These are phyloP conservation scores for Pseudogymnoascus sp. DNA, from an alignment of 2,329 filamentous ascomycete species.

Conservation along the genomic window DNA sequence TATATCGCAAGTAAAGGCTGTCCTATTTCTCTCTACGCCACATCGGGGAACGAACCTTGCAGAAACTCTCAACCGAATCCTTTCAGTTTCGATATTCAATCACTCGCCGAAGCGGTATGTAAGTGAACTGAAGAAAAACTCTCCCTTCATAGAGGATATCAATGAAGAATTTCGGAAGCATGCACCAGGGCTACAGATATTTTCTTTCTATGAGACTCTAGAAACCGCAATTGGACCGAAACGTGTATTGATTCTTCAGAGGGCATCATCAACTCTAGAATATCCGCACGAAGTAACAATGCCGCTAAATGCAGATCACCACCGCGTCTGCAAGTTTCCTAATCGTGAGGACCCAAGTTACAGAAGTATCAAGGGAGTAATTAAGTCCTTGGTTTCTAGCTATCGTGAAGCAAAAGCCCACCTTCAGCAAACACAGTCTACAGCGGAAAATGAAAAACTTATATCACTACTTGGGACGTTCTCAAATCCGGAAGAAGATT, in stretches of 20 bases:
- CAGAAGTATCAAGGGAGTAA: slow-evolving; percentile 22
- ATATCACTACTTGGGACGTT: not conserved
- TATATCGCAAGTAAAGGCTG: slow-evolving; percentile 25
- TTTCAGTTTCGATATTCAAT: slow-evolving; percentile 20
- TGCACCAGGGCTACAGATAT: slow-evolving; percentile 29
- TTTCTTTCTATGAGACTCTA: slow-evolving; percentile 39
- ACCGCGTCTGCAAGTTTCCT: slow-evolving; percentile 26
- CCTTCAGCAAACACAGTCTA: not conserved
- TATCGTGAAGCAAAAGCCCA: not conserved
- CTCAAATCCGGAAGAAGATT: slow-evolving; percentile 12
- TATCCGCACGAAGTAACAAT: slow-evolving; percentile 20
- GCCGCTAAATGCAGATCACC: slow-evolving; percentile 26
- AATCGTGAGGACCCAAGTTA: slow-evolving; percentile 29
- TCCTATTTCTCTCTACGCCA: slow-evolving; percentile 35
- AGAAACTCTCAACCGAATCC: slow-evolving; percentile 29
- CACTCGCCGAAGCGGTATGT: slow-evolving; percentile 31
- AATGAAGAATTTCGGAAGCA: slow-evolving; percentile 38
- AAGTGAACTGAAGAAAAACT: slow-evolving; percentile 30
- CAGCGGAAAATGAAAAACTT: not conserved
- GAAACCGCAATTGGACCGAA: slow-evolving; percentile 20
- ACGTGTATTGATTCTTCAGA: slow-evolving; percentile 20
- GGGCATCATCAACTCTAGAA: slow-evolving; percentile 22
- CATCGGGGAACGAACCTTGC: slow-evolving; percentile 34
- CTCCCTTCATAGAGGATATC: slow-evolving; percentile 30
- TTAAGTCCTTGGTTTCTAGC: not conserved